Base-by-base conservation (phyloP, 2,329 filamentous ascomycete genomes). In the Botrytis aclada region DNA sequence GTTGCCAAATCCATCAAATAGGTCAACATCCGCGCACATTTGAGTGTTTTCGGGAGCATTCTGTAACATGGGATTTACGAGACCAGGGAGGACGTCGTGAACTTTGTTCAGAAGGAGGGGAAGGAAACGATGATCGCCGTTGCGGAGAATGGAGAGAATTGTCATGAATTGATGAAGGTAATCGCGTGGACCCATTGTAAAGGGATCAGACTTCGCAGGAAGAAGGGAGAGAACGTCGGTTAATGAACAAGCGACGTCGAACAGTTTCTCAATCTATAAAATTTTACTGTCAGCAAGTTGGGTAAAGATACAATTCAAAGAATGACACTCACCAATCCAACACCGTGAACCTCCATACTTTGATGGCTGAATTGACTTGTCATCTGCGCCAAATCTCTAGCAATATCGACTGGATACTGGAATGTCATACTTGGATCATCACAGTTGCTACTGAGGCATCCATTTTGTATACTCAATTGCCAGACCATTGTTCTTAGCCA, bases 91-190 rank as follows among this genome's bases (percentile, higher is more conserved):
- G 4, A 91, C 86, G 60, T 95, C 92, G 74, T 90, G 87, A 56
- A 95, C 87, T 83, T 95, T 96, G 80, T 87, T 88, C 72, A 96
- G 83, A 1, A 97, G 86, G 0, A 97, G 85, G 4, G 93, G 93
- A 22, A 95, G 84, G 80, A 94, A 96, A 69, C 92, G 90, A 75
- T 91, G 88, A 72, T 95, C 88, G 10, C 93, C 93, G 73, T 89
- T 90, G n/a, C 92, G 92, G 29, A 96, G 86, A 14, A 89, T 85
- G 2, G 90, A 89, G 3, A 94, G 85, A 14, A 94, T 86, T 73
- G 87, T 88, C 58, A 93, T 83, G 43, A 95, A 86, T 73, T 92
- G 87, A 74, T 89, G 89, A 8, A 97, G 87, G 79, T 93, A 90
- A 78, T 95, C 92, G 51, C 89, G 89, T 4, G 93, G 92, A 0